Evolutionary conservation across 2,329 filamentous ascomycete genomes (phyloP).

Genomic region (Orbilia javanica): DNA sequence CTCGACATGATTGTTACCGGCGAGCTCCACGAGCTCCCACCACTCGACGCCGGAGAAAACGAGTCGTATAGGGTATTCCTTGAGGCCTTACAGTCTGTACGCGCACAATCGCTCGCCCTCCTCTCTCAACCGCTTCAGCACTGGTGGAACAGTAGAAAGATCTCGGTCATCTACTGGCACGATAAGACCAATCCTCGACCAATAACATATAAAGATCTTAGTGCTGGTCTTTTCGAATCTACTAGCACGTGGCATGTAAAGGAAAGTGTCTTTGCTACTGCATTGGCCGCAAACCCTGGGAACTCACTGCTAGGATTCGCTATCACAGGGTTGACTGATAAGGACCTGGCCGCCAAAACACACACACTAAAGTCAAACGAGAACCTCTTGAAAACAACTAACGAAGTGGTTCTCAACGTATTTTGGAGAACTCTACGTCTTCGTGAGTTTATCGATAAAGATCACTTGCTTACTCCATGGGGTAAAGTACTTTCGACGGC

Average conservation of each 20-base stretch:
- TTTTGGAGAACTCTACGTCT: slow-evolving; percentile 92
- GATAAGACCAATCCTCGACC: slow-evolving; percentile 76
- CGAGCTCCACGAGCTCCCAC: slow-evolving; percentile 82
- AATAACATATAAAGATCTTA: slow-evolving; percentile 73
- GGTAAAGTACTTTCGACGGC: slow-evolving; percentile 81
- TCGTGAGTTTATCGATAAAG: slow-evolving; percentile 82
- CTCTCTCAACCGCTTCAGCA: slow-evolving; percentile 83
- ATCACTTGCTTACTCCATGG: slow-evolving; percentile 85
- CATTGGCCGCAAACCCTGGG: neutral
- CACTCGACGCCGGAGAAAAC: slow-evolving; percentile 83
- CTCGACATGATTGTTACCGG: slow-evolving; percentile 85
- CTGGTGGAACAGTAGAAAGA: slow-evolving; percentile 83
- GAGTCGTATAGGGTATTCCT: slow-evolving; percentile 85
- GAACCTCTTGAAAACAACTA: slow-evolving; percentile 71
- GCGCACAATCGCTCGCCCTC: slow-evolving; percentile 81
- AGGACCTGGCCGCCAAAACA: slow-evolving; percentile 78
- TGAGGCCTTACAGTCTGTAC: slow-evolving; percentile 78
- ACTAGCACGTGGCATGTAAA: slow-evolving; percentile 80
- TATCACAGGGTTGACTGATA: slow-evolving; percentile 76
- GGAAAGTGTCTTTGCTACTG: slow-evolving; percentile 68
- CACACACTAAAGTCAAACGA: slow-evolving; percentile 71
- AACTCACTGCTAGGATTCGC: slow-evolving; percentile 69
- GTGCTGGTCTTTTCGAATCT: slow-evolving; percentile 70
- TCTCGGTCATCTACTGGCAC: slow-evolving; percentile 87
- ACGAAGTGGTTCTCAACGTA: slow-evolving; percentile 79